phyloP scores from a whole-genome alignment of 1,284 basidiomycete species.

The Ganoderma sinense region DNA sequence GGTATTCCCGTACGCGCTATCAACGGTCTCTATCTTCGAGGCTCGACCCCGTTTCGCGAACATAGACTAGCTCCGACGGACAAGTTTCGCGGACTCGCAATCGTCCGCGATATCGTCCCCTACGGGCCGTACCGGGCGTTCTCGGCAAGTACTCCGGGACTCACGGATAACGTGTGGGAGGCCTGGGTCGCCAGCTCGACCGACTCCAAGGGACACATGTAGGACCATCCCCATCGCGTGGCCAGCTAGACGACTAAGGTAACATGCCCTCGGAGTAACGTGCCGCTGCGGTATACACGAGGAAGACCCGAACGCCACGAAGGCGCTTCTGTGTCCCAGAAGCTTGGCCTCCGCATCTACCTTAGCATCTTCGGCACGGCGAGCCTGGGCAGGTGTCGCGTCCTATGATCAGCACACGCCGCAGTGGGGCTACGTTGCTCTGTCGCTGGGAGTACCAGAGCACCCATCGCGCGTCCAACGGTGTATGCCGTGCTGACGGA shows the following conservation, averaged over 20 bases:
- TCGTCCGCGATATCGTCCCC: not conserved
- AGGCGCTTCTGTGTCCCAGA: slow-evolving; percentile 2
- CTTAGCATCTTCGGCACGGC: slow-evolving; percentile 20
- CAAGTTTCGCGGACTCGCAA: slow-evolving; percentile 13
- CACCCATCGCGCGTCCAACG: not conserved
- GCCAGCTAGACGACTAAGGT: not conserved
- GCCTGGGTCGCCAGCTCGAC: not conserved
- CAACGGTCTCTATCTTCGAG: slow-evolving; percentile 6
- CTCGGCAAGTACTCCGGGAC: not conserved
- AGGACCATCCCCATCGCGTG: not conserved
- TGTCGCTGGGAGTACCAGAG: not conserved
- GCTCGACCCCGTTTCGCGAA: slow-evolving; percentile 4
- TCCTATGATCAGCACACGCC: slow-evolving; percentile 28
- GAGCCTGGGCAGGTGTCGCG: slow-evolving; percentile 22
- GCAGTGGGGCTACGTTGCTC: slow-evolving; percentile 9
- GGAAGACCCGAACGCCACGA: slow-evolving; percentile 6
- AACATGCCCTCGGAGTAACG: not conserved
- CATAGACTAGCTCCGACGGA: not conserved
- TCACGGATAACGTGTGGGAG: slow-evolving; percentile 4
- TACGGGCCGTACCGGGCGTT: slow-evolving; percentile 11
- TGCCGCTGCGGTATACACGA: slow-evolving; percentile 5
- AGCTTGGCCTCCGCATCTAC: not conserved
- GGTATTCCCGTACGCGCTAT: not conserved
- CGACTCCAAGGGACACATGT: not conserved
- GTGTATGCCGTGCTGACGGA: slow-evolving; percentile 13